Base-by-base conservation (phyloP, 1,284 basidiomycete species). In the Lignosus rhinocerotis region DNA sequence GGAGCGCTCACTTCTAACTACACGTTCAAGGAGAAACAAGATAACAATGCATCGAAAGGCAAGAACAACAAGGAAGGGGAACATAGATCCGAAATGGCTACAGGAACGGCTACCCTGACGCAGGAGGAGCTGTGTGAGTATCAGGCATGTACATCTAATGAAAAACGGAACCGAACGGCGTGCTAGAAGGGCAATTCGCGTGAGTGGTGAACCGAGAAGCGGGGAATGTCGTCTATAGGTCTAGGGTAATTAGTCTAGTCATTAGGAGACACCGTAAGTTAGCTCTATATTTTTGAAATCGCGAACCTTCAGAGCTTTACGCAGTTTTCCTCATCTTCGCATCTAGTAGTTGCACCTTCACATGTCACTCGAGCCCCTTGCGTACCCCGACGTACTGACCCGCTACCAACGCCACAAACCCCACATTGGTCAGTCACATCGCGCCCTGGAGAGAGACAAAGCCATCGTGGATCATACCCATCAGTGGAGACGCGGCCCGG, bases 401-500 rank as follows among this genome's bases (percentile, higher is more conserved):
- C 47, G 52, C 63, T 64, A 39, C 53, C 45, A 38, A 31, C 51
- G 43, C 45, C 41, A 31, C 41, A 52, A 6, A 47, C n/a, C 39
- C 32, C 58, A 34, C 46, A 49, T 46, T 46, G 41, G 58, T 64
- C 63, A 64, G 63, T 62, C 58, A 64, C 59, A 61, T 53, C 58
- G 53, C 58, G 48, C 47, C 60, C 55, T 52, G 55, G 47, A 64
- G 55, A 25, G 60, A 60, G 47, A 62, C 55, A 55, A 64, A 64
- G 55, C 63, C 63, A 58, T 64, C 63, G 53, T 60, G 63, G 56
- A 64, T 55, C 63, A 61, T 61, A 67, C 67, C 64, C 65, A 67
- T 68, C 52, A 68, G 58, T 52, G 62, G 62, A 34, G 59, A 64
- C 38, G 64, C 56, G 21, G 60, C 59, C 49, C 62, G 60, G 52